A percentile compares a stretch with the other conserved stretches of the same genome.
phyloP scores from a whole-genome alignment of 2,329 filamentous ascomycete species.

The Penicillium digitatum region DNA sequence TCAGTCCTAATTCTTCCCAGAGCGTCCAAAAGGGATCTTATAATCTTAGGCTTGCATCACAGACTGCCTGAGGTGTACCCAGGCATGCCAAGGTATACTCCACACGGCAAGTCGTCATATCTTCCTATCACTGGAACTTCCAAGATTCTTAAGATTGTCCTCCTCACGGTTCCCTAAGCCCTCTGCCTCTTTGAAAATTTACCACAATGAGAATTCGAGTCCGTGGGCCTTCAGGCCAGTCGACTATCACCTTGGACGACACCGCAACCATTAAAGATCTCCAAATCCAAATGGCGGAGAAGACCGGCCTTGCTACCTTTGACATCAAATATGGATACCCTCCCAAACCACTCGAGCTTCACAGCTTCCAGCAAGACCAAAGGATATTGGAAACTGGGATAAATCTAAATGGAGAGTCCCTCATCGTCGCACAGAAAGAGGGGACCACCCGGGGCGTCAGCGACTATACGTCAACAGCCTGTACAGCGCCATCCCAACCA shows the following conservation, averaged over 20 bases:
- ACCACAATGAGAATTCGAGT: conserved; percentile 66
- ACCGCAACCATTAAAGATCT: conserved; percentile 52
- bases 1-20: background rate
- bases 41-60: background rate
- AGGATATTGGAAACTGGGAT: conserved; percentile 55
- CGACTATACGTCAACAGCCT: background rate
- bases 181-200: background rate
- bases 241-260: conserved; percentile 65
- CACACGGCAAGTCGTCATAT: conserved; percentile 12
- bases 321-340: conserved; percentile 83
- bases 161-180: background rate
- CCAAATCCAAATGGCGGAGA: conserved; percentile 46
- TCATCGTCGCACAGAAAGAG: conserved; percentile 57
- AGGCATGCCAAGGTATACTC: background rate
- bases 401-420: conserved; percentile 64
- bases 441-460: conserved; percentile 10
- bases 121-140: conserved; percentile 6
- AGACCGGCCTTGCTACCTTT: conserved; percentile 63
- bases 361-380: conserved; percentile 49
- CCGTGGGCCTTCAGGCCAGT: conserved; percentile 68
- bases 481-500: background rate
- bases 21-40: background rate
- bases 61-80: background rate
- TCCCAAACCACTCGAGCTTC: conserved; percentile 59
- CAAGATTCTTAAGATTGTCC: background rate